phyloP scores from a whole-genome alignment of 306 rosid species.

The Fragaria iinumae region DNA sequence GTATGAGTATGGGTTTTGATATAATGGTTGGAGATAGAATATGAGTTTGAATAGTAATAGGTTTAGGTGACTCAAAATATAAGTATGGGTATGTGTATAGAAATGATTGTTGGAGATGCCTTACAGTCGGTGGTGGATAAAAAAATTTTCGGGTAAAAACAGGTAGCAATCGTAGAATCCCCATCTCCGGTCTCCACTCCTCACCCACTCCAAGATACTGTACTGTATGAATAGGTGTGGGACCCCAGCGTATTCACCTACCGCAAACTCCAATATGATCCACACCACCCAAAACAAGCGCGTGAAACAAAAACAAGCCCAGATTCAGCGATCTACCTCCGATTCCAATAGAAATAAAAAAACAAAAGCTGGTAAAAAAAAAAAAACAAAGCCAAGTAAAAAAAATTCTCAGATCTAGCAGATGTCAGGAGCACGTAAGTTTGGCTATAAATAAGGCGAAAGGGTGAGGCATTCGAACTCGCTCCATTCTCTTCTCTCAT shows the following conservation, averaged over 20 bases:
- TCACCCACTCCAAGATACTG: background rate
- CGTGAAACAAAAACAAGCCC: background rate
- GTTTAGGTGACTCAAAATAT: no score
- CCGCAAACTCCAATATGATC: background rate
- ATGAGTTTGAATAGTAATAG: no score
- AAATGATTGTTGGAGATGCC: no score
- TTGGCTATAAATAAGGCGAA: conserved; percentile 49
- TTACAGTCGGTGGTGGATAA: no score
- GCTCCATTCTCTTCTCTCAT: conserved; percentile 31
- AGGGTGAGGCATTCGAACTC: conserved; percentile 16
- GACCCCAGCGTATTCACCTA: background rate
- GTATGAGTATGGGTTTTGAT: no score
- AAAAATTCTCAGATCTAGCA: conserved; percentile 28
- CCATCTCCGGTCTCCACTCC: background rate
- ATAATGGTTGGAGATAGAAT: no score
- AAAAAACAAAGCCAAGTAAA: background rate
- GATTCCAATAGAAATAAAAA: background rate
- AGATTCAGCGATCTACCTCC: background rate
- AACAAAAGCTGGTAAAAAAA: background rate
- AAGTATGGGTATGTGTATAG: no score
- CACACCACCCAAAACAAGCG: background rate
- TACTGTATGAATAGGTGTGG: background rate
- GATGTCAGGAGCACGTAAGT: background rate
- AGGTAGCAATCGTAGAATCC: no score
- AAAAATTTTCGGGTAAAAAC: no score